These are phyloP conservation scores for Brassica nigra DNA, from an alignment of 345 rosid genomes.

Conservation along the genomic window DNA sequence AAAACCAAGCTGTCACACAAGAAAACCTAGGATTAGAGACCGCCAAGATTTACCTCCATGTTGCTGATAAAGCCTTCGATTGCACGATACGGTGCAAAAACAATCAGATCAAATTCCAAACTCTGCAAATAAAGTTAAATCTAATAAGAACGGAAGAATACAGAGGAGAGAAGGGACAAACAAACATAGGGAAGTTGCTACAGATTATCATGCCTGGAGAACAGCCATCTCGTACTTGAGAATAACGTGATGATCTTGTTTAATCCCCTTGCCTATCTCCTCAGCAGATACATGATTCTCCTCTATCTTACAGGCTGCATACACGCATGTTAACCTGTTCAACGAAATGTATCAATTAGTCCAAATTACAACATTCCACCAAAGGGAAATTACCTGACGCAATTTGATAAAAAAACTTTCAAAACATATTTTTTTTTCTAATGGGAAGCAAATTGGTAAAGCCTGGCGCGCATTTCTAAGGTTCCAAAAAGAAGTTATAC, in stretches of 20 bases:
- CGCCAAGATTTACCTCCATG: slow-evolving; percentile 59
- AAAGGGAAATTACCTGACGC: neutral
- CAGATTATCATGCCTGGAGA: slow-evolving; percentile 65
- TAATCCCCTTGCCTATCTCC: slow-evolving; percentile 98
- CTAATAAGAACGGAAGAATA: slow-evolving; percentile 11
- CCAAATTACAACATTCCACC: slow-evolving; percentile 27
- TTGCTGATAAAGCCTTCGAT: slow-evolving; percentile 84
- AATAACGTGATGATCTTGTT: slow-evolving; percentile 96
- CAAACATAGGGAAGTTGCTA: slow-evolving; percentile 19
- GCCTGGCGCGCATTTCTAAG: neutral
- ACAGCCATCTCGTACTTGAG: slow-evolving; percentile 98
- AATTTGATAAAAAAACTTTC: neutral
- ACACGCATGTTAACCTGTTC: slow-evolving; percentile 92
- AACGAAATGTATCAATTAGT: slow-evolving; percentile 23
- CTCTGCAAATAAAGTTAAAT: slow-evolving; percentile 56
- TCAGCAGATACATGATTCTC: slow-evolving; percentile 99
- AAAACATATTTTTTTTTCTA: neutral
- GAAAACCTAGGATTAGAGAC: neutral
- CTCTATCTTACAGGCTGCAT: slow-evolving; percentile 94
- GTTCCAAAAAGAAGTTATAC: slow-evolving; percentile 49
- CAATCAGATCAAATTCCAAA: slow-evolving; percentile 95
- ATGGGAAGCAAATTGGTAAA: neutral
- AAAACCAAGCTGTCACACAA: neutral
- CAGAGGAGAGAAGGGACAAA: neutral
- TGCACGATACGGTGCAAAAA: slow-evolving; percentile 89